These are phyloP conservation scores for Parasitella parasitica DNA, from an alignment of 371 early-diverging fungal genomes.

Conservation along the genomic window DNA sequence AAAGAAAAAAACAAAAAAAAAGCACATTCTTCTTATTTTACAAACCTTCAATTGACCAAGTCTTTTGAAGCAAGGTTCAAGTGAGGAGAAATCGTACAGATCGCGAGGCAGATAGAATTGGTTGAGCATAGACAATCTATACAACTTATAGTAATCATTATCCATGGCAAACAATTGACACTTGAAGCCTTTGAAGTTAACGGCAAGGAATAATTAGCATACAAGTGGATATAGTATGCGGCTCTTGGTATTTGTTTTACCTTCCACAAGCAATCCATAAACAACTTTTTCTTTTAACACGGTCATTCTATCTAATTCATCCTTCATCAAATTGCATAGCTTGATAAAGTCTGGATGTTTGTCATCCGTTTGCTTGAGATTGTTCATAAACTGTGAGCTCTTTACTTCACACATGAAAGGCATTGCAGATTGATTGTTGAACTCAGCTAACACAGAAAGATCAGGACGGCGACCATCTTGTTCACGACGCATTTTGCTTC, in stretches of 20 bases:
- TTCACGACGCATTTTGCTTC: too few species aligned
- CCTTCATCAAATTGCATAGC: neutral
- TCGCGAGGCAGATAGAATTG: neutral
- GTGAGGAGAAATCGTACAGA: neutral
- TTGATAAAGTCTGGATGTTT: constrained; percentile 1
- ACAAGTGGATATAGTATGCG: neutral
- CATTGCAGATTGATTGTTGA: neutral
- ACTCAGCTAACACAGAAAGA: neutral
- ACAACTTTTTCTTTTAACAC: neutral
- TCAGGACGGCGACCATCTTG: neutral
- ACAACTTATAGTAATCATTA: neutral
- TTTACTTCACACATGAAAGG: neutral
- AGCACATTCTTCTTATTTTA: neutral
- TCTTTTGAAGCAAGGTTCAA: neutral
- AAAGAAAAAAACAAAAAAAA: neutral
- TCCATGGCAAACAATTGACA: neutral
- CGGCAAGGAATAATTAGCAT: neutral
- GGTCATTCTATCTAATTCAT: neutral
- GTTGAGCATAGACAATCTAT: neutral
- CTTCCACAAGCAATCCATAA: neutral
- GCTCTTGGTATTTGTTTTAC: neutral
- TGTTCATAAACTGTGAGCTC: neutral
- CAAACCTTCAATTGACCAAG: neutral
- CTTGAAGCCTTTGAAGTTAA: neutral
- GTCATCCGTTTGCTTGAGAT: neutral